Conservation (phyloP, 345 rosid species). For the Citrus sinensis region DNA sequence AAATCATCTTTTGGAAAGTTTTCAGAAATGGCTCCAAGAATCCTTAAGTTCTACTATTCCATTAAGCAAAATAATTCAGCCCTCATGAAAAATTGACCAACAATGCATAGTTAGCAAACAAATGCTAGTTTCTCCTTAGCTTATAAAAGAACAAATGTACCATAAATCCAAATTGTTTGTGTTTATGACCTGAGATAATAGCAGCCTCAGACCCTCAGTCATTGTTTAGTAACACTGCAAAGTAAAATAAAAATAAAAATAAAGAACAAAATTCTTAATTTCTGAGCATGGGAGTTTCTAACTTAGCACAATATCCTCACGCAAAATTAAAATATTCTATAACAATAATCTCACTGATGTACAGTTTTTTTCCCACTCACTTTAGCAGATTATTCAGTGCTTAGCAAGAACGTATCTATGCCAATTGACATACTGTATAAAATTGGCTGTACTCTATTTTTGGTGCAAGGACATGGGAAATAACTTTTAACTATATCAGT, state of each 20-base stretch:
- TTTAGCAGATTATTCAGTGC: background rate
- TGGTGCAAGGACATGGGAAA: background rate
- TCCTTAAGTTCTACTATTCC: background rate
- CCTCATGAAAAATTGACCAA: background rate
- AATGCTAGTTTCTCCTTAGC: background rate
- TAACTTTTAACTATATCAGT: background rate
- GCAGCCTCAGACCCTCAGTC: background rate
- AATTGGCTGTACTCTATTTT: background rate
- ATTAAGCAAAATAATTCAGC: background rate
- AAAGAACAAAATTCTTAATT: background rate
- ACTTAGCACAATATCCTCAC: background rate
- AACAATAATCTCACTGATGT: background rate
- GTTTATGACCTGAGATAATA: background rate
- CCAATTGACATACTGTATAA: background rate
- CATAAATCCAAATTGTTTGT: background rate
- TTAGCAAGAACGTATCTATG: background rate
- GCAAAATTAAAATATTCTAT: no score
- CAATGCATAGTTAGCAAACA: background rate
- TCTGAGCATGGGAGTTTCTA: background rate
- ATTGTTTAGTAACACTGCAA: background rate
- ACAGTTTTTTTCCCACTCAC: background rate
- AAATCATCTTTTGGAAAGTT: background rate
- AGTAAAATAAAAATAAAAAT: background rate
- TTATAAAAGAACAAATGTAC: background rate
- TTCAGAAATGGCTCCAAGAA: background rate